Percentiles rank a stretch among this genome's conserved stretches.
phyloP scores from a whole-genome alignment of 2,329 filamentous ascomycete species.

The Phialophora verrucosa region DNA sequence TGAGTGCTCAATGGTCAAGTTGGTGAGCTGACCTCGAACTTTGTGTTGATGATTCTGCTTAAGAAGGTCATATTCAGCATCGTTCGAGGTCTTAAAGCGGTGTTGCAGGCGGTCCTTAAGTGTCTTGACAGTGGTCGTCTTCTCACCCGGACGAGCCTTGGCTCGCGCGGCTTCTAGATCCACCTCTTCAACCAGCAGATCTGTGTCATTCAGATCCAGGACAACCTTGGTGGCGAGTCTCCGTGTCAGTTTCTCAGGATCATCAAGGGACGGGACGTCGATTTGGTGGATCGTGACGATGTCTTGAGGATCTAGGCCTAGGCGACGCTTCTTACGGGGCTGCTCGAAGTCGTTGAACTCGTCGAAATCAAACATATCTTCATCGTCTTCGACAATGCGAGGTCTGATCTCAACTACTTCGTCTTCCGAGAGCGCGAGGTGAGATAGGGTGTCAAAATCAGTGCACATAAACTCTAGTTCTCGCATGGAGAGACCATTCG shows the following conservation, averaged over 20 bases:
- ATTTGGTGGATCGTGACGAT: slow-evolving; percentile 62
- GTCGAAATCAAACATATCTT: slow-evolving; percentile 66
- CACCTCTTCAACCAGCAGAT: slow-evolving; percentile 80
- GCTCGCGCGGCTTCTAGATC: slow-evolving; percentile 67
- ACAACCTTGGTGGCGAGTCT: slow-evolving; percentile 77
- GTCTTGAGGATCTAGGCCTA: slow-evolving; percentile 52
- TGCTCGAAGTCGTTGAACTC: slow-evolving; percentile 56
- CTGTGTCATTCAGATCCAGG: slow-evolving; percentile 85
- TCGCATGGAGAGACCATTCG: slow-evolving; percentile 73
- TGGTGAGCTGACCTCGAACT: slow-evolving; percentile 87
- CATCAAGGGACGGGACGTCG: slow-evolving; percentile 74
- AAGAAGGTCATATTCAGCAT: slow-evolving; percentile 91
- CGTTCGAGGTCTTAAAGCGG: slow-evolving; percentile 95
- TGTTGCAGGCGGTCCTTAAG: slow-evolving; percentile 65
- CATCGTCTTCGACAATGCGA: slow-evolving; percentile 44
- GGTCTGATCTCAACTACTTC: slow-evolving; percentile 42
- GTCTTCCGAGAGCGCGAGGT: slow-evolving; percentile 49
- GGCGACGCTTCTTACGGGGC: slow-evolving; percentile 71
- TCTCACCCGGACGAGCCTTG: slow-evolving; percentile 46
- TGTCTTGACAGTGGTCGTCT: slow-evolving; percentile 64
- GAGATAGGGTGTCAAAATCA: slow-evolving; percentile 76
- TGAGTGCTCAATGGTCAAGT: slow-evolving; percentile 91
- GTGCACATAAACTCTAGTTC: slow-evolving; percentile 86
- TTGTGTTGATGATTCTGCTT: slow-evolving; percentile 98
- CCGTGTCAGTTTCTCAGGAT: slow-evolving; percentile 75